Evolutionary conservation across 495 filamentous ascomycete genomes (phyloP).

Genomic region (Podospora appendiculata): DNA sequence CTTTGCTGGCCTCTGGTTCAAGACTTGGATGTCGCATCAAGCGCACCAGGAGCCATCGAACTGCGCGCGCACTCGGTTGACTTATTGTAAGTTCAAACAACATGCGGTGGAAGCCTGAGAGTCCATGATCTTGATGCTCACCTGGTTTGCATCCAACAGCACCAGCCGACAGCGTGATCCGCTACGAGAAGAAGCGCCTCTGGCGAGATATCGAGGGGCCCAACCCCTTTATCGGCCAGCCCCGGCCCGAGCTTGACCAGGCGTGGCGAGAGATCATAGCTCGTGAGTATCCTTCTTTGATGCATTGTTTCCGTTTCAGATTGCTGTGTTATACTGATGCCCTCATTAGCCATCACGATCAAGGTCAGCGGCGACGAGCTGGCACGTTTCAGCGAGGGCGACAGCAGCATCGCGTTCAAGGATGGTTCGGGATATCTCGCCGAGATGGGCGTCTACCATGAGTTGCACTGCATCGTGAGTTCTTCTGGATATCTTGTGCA

Average conservation of each 20-base stretch:
- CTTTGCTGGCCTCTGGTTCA: background rate
- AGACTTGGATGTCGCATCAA: background rate
- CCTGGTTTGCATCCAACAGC: background rate
- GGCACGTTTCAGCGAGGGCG: background rate
- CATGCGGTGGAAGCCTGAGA: too few species aligned
- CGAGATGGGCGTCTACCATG: background rate
- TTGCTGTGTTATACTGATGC: background rate
- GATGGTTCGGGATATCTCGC: background rate
- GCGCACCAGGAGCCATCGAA: background rate
- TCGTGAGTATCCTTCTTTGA: background rate
- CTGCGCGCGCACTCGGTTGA: background rate
- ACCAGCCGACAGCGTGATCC: background rate
- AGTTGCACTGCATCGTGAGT: background rate
- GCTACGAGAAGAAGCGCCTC: background rate
- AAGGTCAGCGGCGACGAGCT: background rate
- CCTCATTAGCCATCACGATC: background rate
- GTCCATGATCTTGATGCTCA: too few species aligned
- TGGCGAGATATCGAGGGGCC: background rate
- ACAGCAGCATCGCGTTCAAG: background rate
- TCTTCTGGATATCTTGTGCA: background rate
- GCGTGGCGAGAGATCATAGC: background rate
- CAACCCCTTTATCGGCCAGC: background rate
- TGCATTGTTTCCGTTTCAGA: too few species aligned
- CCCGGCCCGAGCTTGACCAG: background rate
- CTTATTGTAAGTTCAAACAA: background rate